phyloP scores from a whole-genome alignment of 164 flowering plant genomes.

The Cinnamomum micranthum region DNA sequence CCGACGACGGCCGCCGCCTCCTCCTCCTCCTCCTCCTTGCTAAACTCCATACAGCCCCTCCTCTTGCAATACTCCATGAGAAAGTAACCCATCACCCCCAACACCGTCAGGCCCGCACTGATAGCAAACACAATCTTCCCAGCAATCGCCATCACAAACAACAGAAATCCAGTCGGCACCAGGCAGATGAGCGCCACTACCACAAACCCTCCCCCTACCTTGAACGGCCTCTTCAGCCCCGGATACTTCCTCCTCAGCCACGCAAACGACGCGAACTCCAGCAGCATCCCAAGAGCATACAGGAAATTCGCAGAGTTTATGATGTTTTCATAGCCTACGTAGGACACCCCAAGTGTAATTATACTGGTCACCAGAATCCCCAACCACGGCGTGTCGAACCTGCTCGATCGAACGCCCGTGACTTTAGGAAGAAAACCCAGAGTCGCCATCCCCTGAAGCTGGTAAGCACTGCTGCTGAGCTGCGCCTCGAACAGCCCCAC shows the following conservation, averaged over 20 bases:
- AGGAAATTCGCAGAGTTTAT: conserved; percentile 56
- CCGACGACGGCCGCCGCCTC: too few species aligned
- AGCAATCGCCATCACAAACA: conserved; percentile 43
- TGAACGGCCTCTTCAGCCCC: conserved; percentile 37
- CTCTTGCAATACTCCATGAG: conserved; percentile 27
- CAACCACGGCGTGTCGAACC: conserved; percentile 60
- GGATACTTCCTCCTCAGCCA: conserved; percentile 51
- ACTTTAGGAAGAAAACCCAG: conserved; percentile 39
- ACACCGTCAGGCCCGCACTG: conserved; percentile 32
- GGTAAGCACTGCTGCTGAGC: conserved; percentile 49
- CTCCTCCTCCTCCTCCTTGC: conserved; percentile 5
- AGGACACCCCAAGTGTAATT: conserved; percentile 42
- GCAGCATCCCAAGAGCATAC: conserved; percentile 60
- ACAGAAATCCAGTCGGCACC: conserved; percentile 50
- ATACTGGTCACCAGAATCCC: conserved; percentile 39
- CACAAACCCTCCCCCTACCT: conserved; percentile 34
- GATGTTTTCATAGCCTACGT: conserved; percentile 36
- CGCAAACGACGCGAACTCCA: conserved; percentile 55
- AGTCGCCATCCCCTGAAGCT: conserved; percentile 57
- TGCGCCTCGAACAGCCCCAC: conserved; percentile 65
- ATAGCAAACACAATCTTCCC: conserved; percentile 30
- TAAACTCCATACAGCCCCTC: conserved; percentile 28
- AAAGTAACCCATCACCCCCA: conserved; percentile 31
- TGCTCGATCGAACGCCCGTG: conserved; percentile 29
- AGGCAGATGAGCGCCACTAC: conserved; percentile 45